Conservation (phyloP, 306 rosid genomes). For the Ormosia emarginata region DNA sequence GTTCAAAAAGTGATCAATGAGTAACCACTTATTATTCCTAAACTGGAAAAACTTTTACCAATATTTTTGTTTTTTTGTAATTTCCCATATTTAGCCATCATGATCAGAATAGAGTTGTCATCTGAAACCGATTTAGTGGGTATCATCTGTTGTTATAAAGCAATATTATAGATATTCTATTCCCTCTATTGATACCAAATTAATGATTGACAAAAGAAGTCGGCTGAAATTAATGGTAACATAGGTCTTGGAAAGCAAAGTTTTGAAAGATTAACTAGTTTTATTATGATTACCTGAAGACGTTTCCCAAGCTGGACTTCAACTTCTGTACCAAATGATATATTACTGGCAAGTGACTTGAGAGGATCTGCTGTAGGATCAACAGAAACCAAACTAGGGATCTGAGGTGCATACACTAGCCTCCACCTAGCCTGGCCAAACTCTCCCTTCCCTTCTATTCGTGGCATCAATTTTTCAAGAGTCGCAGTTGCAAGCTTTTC, state of each 20-base stretch:
- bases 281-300: conserved; percentile 59
- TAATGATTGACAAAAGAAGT: neutral
- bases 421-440: conserved; percentile 90
- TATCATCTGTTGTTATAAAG: neutral
- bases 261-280: conserved; percentile 14
- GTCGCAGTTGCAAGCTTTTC: conserved; percentile 86
- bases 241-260: neutral
- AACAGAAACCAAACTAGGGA: conserved; percentile 63
- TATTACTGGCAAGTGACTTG: conserved; percentile 62
- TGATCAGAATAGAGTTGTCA: neutral
- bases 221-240: neutral
- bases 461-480: conserved; percentile 85
- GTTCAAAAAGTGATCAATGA: neutral
- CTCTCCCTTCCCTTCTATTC: conserved; percentile 92
- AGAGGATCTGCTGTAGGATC: conserved; percentile 71
- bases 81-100: neutral
- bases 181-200: neutral
- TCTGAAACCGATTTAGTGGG: neutral
- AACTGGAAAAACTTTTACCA: neutral
- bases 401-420: conserved; percentile 82
- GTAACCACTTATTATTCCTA: neutral
- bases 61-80: neutral
- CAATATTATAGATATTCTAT: neutral
- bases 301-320: conserved; percentile 95
- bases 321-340: conserved; percentile 84